Base-by-base conservation (phyloP, 140 eudicot genomes). In the Anethum foeniculum region DNA sequence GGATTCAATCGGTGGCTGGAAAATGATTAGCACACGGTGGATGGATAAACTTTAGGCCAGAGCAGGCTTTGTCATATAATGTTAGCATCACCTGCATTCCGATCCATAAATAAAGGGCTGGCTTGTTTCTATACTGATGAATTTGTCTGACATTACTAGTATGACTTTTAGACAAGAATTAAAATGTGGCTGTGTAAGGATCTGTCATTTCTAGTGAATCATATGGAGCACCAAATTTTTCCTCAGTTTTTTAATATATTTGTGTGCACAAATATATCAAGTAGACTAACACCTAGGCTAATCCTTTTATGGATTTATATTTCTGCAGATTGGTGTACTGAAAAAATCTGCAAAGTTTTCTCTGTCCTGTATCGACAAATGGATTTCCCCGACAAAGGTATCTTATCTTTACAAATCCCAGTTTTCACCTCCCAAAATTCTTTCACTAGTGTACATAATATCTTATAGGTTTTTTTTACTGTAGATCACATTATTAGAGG, bases 341-440 rank as follows among this genome's bases (percentile, higher is more conserved):
- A 89, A 87, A 85, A 92, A 90, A 89, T 85, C 96, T 7, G 91
- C 74, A 19, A 83, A 84, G 43, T 69, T 82, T 77, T 79, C 96
- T n/a, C 80, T 94, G 90, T 75, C 67, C 65, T 72, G 84, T 77
- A 82, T 94, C 71, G 87, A 92, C 79, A 77, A 88, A 81, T 94
- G 98, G 98, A 83, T 92, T 81, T 85, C 94, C 77, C 96, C 93
- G 21, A 85, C 82, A 69, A 92, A 92, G 97, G 98, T 94, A 44
- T 28, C 81, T 65, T 49, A 39, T 77, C 83, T 58, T 58, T 7
- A 18, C 23, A 51, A 58, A 23, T 9, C 67, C 30, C 67, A 58
- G 9, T 18, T 23, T 58, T 65, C 7, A 65, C 25, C 47, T 34
- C 4, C 44, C 23, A 28, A 10, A 15, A 0, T 32, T 16, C 25